A percentile compares a stretch with the other conserved stretches of the same genome.
Evolutionary conservation across 805 yeast species (phyloP).

Genomic region (Tetrapisispora arboricola): DNA sequence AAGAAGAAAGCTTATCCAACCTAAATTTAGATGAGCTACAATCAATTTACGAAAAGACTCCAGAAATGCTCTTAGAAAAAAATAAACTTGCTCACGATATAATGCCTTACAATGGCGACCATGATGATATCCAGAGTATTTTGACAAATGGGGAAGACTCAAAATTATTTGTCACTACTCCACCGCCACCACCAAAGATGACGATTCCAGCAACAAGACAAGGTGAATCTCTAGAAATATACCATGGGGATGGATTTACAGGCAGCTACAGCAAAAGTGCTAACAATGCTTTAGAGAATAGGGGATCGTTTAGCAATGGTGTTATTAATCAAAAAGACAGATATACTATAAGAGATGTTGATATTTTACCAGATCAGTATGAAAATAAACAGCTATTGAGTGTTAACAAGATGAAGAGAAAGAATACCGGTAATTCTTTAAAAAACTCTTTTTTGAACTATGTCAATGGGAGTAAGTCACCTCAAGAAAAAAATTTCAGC

Average conservation of each 20-base stretch:
- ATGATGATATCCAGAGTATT: slow-evolving; percentile 28
- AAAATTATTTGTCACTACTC: slow-evolving; percentile 29
- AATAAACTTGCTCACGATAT: slow-evolving; percentile 12
- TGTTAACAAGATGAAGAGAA: slow-evolving; percentile 6
- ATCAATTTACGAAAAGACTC: slow-evolving; percentile 2
- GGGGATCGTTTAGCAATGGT: slow-evolving; percentile 3
- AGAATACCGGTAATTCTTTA: slow-evolving; percentile 12
- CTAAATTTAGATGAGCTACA: background rate
- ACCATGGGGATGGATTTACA: slow-evolving; percentile 17
- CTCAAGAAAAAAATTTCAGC: too few species aligned
- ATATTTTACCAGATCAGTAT: slow-evolving; percentile 11
- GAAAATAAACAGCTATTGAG: slow-evolving; percentile 3
- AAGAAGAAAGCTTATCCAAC: slow-evolving; percentile 4
- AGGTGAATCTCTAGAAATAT: slow-evolving; percentile 73
- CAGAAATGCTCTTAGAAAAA: slow-evolving; percentile 1
- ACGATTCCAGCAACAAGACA: slow-evolving; percentile 74
- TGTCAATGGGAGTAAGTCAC: slow-evolving; percentile 8
- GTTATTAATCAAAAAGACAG: slow-evolving; percentile 11
- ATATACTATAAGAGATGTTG: slow-evolving; percentile 21
- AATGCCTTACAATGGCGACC: slow-evolving; percentile 22
- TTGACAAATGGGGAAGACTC: slow-evolving; percentile 29
- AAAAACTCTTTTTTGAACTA: slow-evolving; percentile 23
- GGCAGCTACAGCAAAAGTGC: background rate
- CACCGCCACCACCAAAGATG: slow-evolving; percentile 57
- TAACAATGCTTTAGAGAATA: slow-evolving; percentile 4